Evolutionary conservation across 1,284 basidiomycete species (phyloP).

Genomic region (Leccinum colubrinum): DNA sequence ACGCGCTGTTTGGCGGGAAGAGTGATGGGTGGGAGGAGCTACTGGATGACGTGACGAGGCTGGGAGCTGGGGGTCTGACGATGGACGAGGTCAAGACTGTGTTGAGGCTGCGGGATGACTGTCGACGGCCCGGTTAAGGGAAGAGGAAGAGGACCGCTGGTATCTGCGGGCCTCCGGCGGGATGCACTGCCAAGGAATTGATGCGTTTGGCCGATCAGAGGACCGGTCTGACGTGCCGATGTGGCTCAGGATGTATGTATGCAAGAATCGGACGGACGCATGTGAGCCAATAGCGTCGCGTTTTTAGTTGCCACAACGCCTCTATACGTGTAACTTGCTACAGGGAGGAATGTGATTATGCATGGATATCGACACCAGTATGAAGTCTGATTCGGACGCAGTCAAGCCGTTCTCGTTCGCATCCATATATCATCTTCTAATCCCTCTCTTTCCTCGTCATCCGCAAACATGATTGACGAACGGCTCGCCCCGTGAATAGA

Average conservation of each 20-base stretch:
- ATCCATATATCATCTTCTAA: neutral
- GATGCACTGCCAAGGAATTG: neutral
- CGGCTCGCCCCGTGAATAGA: neutral
- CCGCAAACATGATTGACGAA: neutral
- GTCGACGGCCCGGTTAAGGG: slow-evolving; percentile 5
- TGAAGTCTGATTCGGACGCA: no score
- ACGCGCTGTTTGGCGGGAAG: slow-evolving; percentile 17
- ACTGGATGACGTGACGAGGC: slow-evolving; percentile 23
- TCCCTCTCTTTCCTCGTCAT: neutral
- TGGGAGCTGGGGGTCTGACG: slow-evolving; percentile 25
- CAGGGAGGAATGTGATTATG: no score
- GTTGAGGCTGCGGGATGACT: slow-evolving; percentile 30
- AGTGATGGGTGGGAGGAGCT: slow-evolving; percentile 28
- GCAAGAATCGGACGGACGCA: neutral
- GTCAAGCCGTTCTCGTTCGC: no score
- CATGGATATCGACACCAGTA: no score
- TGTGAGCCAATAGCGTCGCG: neutral
- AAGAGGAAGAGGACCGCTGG: neutral
- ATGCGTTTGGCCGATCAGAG: neutral
- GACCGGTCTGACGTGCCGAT: neutral
- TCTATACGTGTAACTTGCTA: neutral
- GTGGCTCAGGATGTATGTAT: neutral
- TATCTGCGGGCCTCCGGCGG: neutral
- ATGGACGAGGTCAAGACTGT: slow-evolving; percentile 30
- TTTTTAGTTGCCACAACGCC: neutral